Base-by-base conservation (phyloP, 768 basidiomycete species). In the Boletus tylopilopsis region DNA sequence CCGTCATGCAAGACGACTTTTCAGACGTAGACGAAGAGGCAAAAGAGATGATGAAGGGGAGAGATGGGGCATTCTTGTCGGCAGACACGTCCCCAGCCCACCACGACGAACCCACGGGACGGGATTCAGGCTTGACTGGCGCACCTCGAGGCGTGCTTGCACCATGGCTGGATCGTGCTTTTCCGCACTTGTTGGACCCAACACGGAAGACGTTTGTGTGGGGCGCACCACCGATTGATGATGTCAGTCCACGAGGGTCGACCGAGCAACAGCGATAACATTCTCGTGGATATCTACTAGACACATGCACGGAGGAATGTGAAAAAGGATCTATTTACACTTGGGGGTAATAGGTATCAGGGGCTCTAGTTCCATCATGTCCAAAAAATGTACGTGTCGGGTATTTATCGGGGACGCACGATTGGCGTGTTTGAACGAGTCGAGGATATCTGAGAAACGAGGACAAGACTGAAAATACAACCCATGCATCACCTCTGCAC, bases 1-100 rank as follows among this genome's bases (percentile, higher is more conserved):
- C 93, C 24, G 94, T 97, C 47, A 92, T 87, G 63, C 94, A 97
- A 63, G 94, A 96, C 64, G 83, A 87, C 34, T 96, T 95, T 64
- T 83, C 87, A 56, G 90, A 92, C 64, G 76, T 90, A 35, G 89
- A 90, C 59, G 86, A 88, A 54, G 87, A 89, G 62, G 90, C 83
- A 24, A 72, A 71, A 53, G 78, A 78, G 35, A 74, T 85, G 59
- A 77, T 73, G 27, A 66, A 7, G 53, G 64, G 44, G 22, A n/a
- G 8, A 44, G 9, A 12, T 16, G n/a, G 4, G 29, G 29, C n/a
- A n/a, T n/a, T 30, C 13, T 30, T 24, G 29, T 6, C 30, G 10
- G 43, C 33, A 18, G 33, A 16, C 33, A 1, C 29, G 12, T 30
- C 12, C 29, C 29, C 11, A 30, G 29, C 10, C 10, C 29, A 2